These are phyloP conservation scores for Acer campestre DNA, from an alignment of 345 rosid species.

Conservation along the genomic window DNA sequence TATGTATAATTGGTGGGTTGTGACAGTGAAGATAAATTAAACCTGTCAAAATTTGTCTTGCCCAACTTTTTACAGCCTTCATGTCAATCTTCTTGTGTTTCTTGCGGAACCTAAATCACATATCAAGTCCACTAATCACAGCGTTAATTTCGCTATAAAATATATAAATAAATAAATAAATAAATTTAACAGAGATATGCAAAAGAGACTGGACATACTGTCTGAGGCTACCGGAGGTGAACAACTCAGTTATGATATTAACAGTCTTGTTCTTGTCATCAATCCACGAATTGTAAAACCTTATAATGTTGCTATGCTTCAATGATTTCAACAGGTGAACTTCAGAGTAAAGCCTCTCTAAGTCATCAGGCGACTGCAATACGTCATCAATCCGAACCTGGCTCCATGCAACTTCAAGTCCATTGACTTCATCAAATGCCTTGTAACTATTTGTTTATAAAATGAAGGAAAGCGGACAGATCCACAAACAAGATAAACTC, in stretches of 20 bases:
- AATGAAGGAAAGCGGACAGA: conserved; percentile 35
- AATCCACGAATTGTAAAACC: conserved; percentile 88
- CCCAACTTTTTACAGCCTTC: conserved; percentile 92
- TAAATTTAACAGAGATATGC: conserved; percentile 7
- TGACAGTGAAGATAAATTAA: conserved; percentile 79
- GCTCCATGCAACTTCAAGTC: conserved; percentile 99
- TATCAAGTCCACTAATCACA: conserved; percentile 30
- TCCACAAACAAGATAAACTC: conserved; percentile 8
- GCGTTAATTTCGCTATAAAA: conserved; percentile 25
- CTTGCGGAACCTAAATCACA: conserved; percentile 72
- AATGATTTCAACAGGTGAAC: conserved; percentile 83
- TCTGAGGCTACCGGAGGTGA: conserved; percentile 94
- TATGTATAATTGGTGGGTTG: conserved; percentile 83
- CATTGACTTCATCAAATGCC: conserved; percentile 92
- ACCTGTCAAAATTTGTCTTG: conserved; percentile 83
- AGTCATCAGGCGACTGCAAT: conserved; percentile 80
- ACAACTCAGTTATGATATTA: conserved; percentile 87
- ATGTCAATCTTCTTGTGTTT: conserved; percentile 83
- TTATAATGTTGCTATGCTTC: conserved; percentile 80
- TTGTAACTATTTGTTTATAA: conserved; percentile 56
- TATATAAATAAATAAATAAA: neutral
- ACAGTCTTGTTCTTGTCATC: conserved; percentile 91
- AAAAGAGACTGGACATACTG: conserved; percentile 58
- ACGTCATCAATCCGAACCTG: conserved; percentile 89
- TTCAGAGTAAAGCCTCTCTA: conserved; percentile 91